Evolutionary conservation across 768 basidiomycete genomes (phyloP), one percentile per base, ranked within the genome.

Genomic region (Boletus reticuloceps): DNA sequence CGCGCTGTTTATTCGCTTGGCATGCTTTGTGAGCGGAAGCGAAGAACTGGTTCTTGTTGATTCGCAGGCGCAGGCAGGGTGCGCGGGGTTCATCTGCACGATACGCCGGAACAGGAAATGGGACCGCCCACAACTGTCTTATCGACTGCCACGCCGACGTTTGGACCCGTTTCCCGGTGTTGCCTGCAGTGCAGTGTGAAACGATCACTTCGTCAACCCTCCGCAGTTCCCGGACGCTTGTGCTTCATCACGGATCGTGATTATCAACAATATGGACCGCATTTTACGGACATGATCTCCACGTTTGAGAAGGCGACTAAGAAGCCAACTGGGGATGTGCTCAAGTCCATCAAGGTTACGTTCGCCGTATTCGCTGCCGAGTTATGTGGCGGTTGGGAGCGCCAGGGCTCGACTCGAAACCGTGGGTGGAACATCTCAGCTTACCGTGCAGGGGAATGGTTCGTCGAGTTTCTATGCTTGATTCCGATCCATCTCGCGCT

Each of bases 401-500:
- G 20, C 6, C 16, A 22, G 7, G 29, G 42, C 29, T 7, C 38
- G 10, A 39, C 45, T 5, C 46, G 16, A n/a, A 58, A 52, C 27
- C 43, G 48, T 4, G 34, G 42, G 4, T 72, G 72, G 69, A 58
- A 65, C 13, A 50, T 72, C 7, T 81, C 82, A 5, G 57, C 59
- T 5, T 79, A 78, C 56, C 70, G 71, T 14, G 72, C 74, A 0
- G 84, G 85, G 32, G 83, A 86, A 64, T 86, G 85, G 85, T 63
- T 86, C 0, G 82, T 81, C 0, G 80, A 84, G 14, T 64, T 85
- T 7, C 56, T 86, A 1, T 86, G 84, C 53, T 69, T 86, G 31
- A 84, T 86, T 42, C 84, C 84, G 0, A 84, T 86, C 29, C 84
- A 86, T 27, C 74, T 86, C 32, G 85, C 84, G 0, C 62, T 86